phyloP scores from a whole-genome alignment of 192 early-diverging fungal species.

The Spinellus fusiger region DNA sequence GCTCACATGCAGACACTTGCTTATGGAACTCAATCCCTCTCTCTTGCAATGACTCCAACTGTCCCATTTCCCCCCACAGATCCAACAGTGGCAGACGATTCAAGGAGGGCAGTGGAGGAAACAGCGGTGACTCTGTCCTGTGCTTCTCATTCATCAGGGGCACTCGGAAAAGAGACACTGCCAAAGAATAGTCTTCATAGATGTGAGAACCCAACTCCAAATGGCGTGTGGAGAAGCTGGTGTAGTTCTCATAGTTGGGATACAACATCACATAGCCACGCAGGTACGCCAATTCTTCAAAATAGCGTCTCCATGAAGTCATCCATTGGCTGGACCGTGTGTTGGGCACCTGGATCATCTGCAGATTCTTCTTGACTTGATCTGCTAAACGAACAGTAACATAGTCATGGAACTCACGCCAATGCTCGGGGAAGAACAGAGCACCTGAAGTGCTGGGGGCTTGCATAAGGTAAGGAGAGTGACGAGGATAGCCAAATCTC shows the following conservation, averaged over 20 bases:
- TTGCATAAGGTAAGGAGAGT: slow-evolving; percentile 46
- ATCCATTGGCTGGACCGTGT: slow-evolving; percentile 46
- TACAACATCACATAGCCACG: slow-evolving; percentile 57
- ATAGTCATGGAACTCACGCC: slow-evolving; percentile 58
- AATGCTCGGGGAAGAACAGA: slow-evolving; percentile 54
- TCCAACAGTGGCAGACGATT: slow-evolving; percentile 41
- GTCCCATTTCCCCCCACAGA: slow-evolving; percentile 32
- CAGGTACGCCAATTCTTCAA: slow-evolving; percentile 55
- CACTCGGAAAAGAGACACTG: slow-evolving; percentile 15
- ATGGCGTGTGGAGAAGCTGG: slow-evolving; percentile 51
- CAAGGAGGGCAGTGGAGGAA: slow-evolving; percentile 31
- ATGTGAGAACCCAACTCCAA: slow-evolving; percentile 36
- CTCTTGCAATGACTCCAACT: slow-evolving; percentile 10
- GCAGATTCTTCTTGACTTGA: slow-evolving; percentile 28
- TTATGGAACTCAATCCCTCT: slow-evolving; percentile 32
- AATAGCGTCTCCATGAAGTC: slow-evolving; percentile 50
- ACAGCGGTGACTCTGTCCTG: slow-evolving; percentile 30
- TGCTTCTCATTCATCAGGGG: slow-evolving; percentile 39
- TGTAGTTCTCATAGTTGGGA: slow-evolving; percentile 44
- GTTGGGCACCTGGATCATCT: slow-evolving; percentile 42
- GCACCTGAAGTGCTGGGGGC: slow-evolving; percentile 48
- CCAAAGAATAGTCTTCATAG: slow-evolving; percentile 25
- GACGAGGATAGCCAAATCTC: slow-evolving; percentile 23
- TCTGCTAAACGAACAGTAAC: slow-evolving; percentile 44
- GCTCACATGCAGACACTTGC: slow-evolving; percentile 34